Percentiles rank a stretch among this genome's conserved stretches.
phyloP scores from a whole-genome alignment of 805 yeast species.

The baker's yeast (Saccharomyces cerevisiae) region DNA sequence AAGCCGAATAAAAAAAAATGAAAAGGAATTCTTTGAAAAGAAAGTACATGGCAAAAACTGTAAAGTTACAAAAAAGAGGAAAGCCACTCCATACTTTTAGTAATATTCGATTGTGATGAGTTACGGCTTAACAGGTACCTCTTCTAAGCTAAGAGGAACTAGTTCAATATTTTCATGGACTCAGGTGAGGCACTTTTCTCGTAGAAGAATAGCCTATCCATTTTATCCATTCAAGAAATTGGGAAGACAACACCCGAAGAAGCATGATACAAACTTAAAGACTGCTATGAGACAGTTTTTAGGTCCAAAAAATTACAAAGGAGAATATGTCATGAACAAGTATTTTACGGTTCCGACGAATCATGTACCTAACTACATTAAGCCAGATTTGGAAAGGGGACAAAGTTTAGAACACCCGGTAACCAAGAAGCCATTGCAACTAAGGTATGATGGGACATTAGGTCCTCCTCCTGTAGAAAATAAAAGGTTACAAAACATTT shows the following conservation, averaged over 20 bases:
- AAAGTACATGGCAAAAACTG: not conserved
- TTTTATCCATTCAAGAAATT: slow-evolving; percentile 39
- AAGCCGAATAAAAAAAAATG: not conserved
- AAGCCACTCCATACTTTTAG: not conserved
- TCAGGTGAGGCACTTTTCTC: slow-evolving; percentile 41
- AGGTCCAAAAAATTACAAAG: slow-evolving; percentile 78
- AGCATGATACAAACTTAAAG: slow-evolving; percentile 46
- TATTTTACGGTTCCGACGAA: slow-evolving; percentile 59
- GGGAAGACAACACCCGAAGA: slow-evolving; percentile 34
- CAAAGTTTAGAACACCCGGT: slow-evolving; percentile 29
- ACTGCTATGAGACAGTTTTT: slow-evolving; percentile 63
- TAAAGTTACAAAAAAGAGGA: not conserved
- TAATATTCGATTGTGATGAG: not conserved
- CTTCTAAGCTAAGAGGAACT: not conserved
- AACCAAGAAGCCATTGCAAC: slow-evolving; percentile 26
- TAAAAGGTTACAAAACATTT: slow-evolving; percentile 6
- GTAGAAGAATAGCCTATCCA: slow-evolving; percentile 49
- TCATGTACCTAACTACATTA: slow-evolving; percentile 66
- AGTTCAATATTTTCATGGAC: not conserved
- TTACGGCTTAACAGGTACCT: not conserved
- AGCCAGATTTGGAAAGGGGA: slow-evolving; percentile 43
- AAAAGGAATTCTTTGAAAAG: not conserved
- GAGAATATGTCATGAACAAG: slow-evolving; percentile 71
- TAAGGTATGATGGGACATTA: slow-evolving; percentile 15
- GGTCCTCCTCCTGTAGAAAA: slow-evolving; percentile 8